Evolutionary conservation across 495 filamentous ascomycete species (phyloP), one percentile per base, ranked within the genome.

Genomic region (Pseudomonodictys pantanalensis): DNA sequence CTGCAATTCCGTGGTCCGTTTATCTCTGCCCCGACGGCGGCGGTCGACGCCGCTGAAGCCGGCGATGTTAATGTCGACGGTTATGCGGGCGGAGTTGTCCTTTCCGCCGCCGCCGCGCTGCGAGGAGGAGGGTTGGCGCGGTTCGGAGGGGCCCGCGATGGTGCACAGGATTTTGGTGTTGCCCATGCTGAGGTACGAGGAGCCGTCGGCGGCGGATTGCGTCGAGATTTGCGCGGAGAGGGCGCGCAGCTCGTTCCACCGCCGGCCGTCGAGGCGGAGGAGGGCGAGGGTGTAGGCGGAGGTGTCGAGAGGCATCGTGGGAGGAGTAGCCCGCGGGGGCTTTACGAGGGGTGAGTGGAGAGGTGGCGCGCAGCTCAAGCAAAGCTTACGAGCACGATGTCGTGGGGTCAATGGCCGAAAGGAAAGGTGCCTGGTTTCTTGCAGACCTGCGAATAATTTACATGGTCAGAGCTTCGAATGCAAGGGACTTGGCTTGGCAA

Each of bases 141-240:
- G 78, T 65, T 97, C 92, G 22, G 78, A 81, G 0, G 93, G 93
- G 0, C 93, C 93, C 5, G 83, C 79, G 8, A 97, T 84, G 2
- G 90, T 91, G 76, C 93, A 97, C 75, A 97, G 87, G 58, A 97
- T 86, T 69, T 95, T 90, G 3, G 95, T 98, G 71, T 97, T 95
- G 58, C 93, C 93, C 86, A 95, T 93, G 67, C 93, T 88, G 22
- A 97, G 79, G 73, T 95, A 96, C 49, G 83, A 85, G 23, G 87
- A 91, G 10, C 93, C 93, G 51, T 96, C 93, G 28, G 92, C 90
- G 54, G 91, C 84, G 24, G 91, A 84, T 74, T 96, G 92, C 20
- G 90, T 96, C 39, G 85, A 88, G 71, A 97, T 90, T 74, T 95
- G 89, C 33, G 88, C 92, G 74, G 87, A 83, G 42, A 97, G 78